These are phyloP conservation scores for Chalciporus piperatus DNA, from an alignment of 768 basidiomycete species.

Conservation along the genomic window DNA sequence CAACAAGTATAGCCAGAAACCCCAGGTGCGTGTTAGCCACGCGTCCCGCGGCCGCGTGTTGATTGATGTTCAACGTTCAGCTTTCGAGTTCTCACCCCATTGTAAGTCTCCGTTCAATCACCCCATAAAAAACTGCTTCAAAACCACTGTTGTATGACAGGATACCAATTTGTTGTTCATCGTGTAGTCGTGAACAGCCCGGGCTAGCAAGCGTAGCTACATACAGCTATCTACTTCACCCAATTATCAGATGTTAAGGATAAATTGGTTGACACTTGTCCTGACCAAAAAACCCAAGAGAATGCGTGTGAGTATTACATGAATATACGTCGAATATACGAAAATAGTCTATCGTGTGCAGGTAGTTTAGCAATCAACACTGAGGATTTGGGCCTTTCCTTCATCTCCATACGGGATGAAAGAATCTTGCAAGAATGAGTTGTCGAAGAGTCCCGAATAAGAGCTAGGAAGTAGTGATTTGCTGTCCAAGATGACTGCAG, in stretches of 20 bases:
- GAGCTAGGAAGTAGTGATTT: conserved; percentile 12
- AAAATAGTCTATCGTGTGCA: not conserved
- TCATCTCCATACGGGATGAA: conserved; percentile 57
- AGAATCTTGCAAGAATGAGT: conserved; percentile 18
- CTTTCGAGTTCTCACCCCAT: conserved; percentile 44
- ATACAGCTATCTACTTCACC: no score
- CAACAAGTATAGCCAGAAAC: conserved; percentile 54
- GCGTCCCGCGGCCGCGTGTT: not conserved
- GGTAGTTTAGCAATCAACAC: conserved; percentile 43
- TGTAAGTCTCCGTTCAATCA: conserved; percentile 27
- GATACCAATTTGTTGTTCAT: conserved; percentile 32
- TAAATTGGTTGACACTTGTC: not conserved
- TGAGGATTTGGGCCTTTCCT: conserved; percentile 47
- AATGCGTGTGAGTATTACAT: not conserved
- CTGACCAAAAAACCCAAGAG: not conserved
- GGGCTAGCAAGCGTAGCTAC: no score
- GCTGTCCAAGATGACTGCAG: conserved; percentile 61
- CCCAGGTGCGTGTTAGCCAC: conserved; percentile 36
- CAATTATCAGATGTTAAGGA: not conserved
- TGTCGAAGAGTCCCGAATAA: conserved; percentile 13
- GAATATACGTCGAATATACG: not conserved
- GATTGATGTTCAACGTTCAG: conserved; percentile 14
- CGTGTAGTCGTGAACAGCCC: conserved; percentile 6
- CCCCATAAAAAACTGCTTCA: not conserved
- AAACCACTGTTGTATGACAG: conserved; percentile 7